Evolutionary conservation across 2,329 filamentous ascomycete species (phyloP), one percentile per base, ranked within the genome.

Genomic region (Fusarium sambucinum): DNA sequence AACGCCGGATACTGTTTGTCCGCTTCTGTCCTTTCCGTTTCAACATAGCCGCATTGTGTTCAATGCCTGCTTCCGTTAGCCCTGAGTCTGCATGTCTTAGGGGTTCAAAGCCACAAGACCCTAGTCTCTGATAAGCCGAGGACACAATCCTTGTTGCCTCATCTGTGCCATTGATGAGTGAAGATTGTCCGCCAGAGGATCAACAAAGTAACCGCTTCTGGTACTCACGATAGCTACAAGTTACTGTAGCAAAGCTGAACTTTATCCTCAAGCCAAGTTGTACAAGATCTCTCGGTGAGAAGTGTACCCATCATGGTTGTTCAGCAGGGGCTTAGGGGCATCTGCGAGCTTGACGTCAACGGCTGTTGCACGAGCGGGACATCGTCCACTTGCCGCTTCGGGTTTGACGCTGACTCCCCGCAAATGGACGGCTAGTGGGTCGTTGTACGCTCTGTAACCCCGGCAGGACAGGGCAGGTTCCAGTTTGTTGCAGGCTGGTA

Each of bases 331-430:
- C 27, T 45, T 45, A 45, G 33, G n/a, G 65, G 55, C 37, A 69
- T 41, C 33, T 63, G 61, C 37, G 46, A 59, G 48, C 46, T 44
- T 64, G 58, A 69, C 66, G 66, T 69, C 66, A 68, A 69, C 54
- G 63, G 66, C 66, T 70, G 53, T 54, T 54, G 30, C 35, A 51
- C 47, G 23, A 48, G 62, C 54, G n/a, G 30, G 19, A 40, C 37
- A 68, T 44, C 45, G 38, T 68, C 66, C 63, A 63, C 66, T 69
- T 70, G 62, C 66, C 58, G 61, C 50, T 59, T 70, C 40, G 46
- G 45, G 66, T 55, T 40, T 56, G 55, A 66, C 38, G 52, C 55
- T 46, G 38, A 47, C 44, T 68, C 59, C 66, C 66, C 66, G 66
- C 66, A 69, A 69, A 69, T 57, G 54, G 61, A 64, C 60, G 35